Evolutionary conservation across 768 basidiomycete genomes (phyloP), one percentile per base, ranked within the genome.

Genomic region (Pholiota conissans): DNA sequence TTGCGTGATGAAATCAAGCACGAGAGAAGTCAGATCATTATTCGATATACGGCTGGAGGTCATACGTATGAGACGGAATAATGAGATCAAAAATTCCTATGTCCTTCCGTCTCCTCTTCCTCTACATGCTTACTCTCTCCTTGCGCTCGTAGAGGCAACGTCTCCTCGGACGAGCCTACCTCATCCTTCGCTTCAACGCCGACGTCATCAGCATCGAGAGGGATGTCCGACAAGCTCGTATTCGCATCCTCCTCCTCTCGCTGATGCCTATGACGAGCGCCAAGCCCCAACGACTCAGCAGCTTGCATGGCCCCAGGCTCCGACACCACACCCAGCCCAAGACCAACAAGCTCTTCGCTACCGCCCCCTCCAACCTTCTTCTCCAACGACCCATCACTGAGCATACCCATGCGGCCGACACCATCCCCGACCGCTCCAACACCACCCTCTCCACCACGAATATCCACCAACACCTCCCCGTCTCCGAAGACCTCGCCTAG

Each of bases 401-500:
- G 30, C 49, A 28, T 50, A n/a, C 49, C 49, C 57, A 13, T 46
- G 37, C 10, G 26, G 57, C 27, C 45, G 27, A 45, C 55, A 16
- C 18, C 39, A 18, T 46, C 55, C 20, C 4, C 47, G 22, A 5
- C 55, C 5, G 55, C 52, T n/a, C n/a, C n/a, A n/a, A n/a, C n/a
- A n/a, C n/a, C n/a, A n/a, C n/a, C n/a, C n/a, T n/a, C n/a, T n/a
- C n/a, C n/a, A n/a, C n/a, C n/a, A n/a, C n/a, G n/a, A n/a, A 59
- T 52, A 14, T 35, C 60, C 7, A 66, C 59, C 1, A 30, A 28
- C 13, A 63, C 55, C 10, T 49, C 55, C 6, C 56, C 32, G 52
- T 81, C 82, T 6, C 78, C 79, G 63, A 81, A 82, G 16, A 79
- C 79, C 49, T 75, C 70, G 1, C 79, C 76, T 22, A 83, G 76